Evolutionary conservation across 495 filamentous ascomycete species (phyloP), one percentile per base, ranked within the genome.

Genomic region (Penicillium lagena): DNA sequence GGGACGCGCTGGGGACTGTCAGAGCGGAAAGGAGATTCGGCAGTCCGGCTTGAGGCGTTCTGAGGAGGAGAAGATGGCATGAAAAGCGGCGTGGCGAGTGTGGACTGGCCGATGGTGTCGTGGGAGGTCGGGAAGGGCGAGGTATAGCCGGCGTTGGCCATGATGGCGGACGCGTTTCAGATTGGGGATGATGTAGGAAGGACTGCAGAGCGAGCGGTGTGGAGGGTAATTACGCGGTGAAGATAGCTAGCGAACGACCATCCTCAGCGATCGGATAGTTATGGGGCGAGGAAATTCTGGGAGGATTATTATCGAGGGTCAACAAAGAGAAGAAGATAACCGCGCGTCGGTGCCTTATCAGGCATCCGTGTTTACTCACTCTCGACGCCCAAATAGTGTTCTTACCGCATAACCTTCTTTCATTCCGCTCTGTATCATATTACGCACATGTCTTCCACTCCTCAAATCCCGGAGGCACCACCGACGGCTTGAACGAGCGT

Each of bases 81-180:
- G 39, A 64, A 68, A 12, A 64, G 54, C 11, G 70, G 70, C 5
- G 60, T 70, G 2, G 52, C 65, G 7, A 72, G 55, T 1, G 70
- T 71, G 6, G 68, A 73, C 38, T 66, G 57, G 35, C 68, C 68
- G 44, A 73, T 63, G 4, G 68, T 72, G 47, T 73, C 70, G 53
- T 73, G 70, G 14, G 67, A 62, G 11, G 70, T 73, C 11, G 60
- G 62, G 15, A 66, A 68, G 7, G 64, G 64, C 45, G 64, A 68
- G 36, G 62, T 60, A 46, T 58, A 66, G 36, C 52, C 56, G 29
- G 63, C 52, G 55, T 68, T 64, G 36, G 63, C 59, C 62, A 65
- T 67, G 47, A 40, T 55, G 38, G 46, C 52, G 35, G 50, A 55
- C 49, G 59, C 56, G 53, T 53, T 22, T 22, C 22, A 22, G 22